Base-by-base conservation (phyloP, 2,329 filamentous ascomycete genomes). In the Trichoderma simmonsii region DNA sequence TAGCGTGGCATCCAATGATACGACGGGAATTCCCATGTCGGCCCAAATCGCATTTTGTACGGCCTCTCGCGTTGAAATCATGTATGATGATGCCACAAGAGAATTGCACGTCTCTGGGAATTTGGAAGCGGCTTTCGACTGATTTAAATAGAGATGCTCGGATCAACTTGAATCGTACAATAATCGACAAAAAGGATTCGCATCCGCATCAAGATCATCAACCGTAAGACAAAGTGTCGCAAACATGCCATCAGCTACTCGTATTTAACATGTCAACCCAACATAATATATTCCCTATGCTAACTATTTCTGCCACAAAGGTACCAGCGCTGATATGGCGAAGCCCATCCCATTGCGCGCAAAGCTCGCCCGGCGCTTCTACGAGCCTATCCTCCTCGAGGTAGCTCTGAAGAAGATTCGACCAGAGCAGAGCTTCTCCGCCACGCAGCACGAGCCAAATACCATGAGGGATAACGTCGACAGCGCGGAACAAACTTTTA, bases 331-430 rank as follows among this genome's bases (percentile, higher is more conserved):
- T 2, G n/a, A 43, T 26, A 51, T 2, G 73, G 59, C 34, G 3
- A 24, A 36, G 1, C 26, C 71, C 1, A 15, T 73, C 8, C 39
- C 71, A 1, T 60, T 79, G 24, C 74, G 56, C 15, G 43, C 57
- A 1, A 78, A 74, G 48, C 70, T 75, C 32, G 68, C 75, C 12
- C 77, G 77, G 12, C 76, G 77, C 6, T 74, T 81, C 43, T 80
- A 79, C 21, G 79, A 80, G 28, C 76, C 78, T 1, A 64, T 81
- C 18, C 48, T 78, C 4, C 63, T 81, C 15, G 76, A 74, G 66
- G 74, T 76, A 7, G 75, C 77, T 3, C 75, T 81, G 0, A 70
- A 72, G 8, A 72, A 75, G 2, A 76, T 77, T 30, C 72, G 65
- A 0, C 43, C 18, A 1, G n/a, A 14, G 28, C 4, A 43, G 39